Base-by-base conservation (phyloP, 2,329 filamentous ascomycete species). In the Purpureocillium lavendulum region DNA sequence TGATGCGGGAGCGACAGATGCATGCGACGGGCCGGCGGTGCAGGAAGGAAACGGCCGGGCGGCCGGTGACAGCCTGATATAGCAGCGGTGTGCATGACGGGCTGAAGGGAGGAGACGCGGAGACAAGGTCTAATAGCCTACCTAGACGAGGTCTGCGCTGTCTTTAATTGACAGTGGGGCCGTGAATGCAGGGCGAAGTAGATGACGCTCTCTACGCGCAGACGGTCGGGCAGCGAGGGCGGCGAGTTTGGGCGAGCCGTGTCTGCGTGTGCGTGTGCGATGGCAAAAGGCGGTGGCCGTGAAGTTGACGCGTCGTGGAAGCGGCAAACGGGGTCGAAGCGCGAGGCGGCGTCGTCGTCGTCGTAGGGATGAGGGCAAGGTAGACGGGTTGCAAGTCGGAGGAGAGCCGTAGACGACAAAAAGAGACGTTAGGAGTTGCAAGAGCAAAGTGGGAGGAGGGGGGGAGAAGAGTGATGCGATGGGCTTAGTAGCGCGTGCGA, bases 371-470 rank as follows among this genome's bases (percentile, higher is more conserved):
- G 39, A 15, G 13, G 14, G 32, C 11, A 24, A 15, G 33, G 14
- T 28, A 38, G 14, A 18, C 2, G 29, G 35, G 21, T 7, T 29
- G 21, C 21, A 26, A 26, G 21, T 26, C 21, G 21, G 21, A 26
- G 21, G 21, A 30, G 16, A 24, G 32, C 12, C 11, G 13, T 10
- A 11, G 26, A 15, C 15, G 15, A 18, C 18, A 21, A 24, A 15
- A n/a, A 21, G 15, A 26, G 33, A 32, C 15, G 29, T n/a, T 26
- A 6, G 21, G 21, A 26, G 21, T 26, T 26, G 21, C 21, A 33
- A 18, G 44, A 38, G 44, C 30, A 35, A 40, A 45, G 40, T 39
- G 43, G 45, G 43, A 48, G 46, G 42, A 36, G 36, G 36, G 29
- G 39, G 21, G 26, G 29, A 32, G 35, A 15, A 18, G 26, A 12